phyloP scores from a whole-genome alignment of 129 eudicot genomes.

The Arctium minus region DNA sequence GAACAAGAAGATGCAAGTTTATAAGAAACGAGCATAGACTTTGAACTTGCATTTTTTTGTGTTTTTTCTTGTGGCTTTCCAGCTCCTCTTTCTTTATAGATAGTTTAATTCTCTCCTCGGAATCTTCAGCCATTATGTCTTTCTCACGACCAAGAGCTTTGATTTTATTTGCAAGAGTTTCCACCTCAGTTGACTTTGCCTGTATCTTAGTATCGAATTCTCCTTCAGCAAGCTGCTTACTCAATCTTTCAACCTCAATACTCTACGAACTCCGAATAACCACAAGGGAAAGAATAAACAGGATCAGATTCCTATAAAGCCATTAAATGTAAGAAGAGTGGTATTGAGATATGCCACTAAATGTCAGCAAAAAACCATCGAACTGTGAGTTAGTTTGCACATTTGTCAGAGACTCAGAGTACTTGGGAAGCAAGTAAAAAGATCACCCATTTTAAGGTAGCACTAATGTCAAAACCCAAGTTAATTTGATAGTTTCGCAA shows the following conservation, averaged over 20 bases:
- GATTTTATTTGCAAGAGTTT: conserved; percentile 36
- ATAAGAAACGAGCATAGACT: background rate
- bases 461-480: background rate
- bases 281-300: conserved; percentile 8
- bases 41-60: conserved; percentile 74
- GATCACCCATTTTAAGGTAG: background rate
- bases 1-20: background rate
- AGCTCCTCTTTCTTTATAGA: conserved; percentile 47
- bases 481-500: too few species aligned
- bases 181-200: conserved; percentile 40
- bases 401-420: background rate
- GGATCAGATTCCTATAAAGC: conserved; percentile 6
- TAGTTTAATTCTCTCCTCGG: conserved; percentile 43
- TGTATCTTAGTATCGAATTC: conserved; percentile 39
- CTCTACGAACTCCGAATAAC: conserved; percentile 34
- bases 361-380: background rate
- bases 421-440: conserved; percentile 13
- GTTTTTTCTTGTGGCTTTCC: conserved; percentile 60
- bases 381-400: background rate
- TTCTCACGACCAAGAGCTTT: conserved; percentile 46
- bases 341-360: background rate
- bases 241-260: conserved; percentile 59
- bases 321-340: background rate
- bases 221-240: conserved; percentile 47
- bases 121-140: conserved; percentile 45